Evolutionary conservation across 495 filamentous ascomycete genomes (phyloP).

Genomic region (Amphirosellinia nigrospora): DNA sequence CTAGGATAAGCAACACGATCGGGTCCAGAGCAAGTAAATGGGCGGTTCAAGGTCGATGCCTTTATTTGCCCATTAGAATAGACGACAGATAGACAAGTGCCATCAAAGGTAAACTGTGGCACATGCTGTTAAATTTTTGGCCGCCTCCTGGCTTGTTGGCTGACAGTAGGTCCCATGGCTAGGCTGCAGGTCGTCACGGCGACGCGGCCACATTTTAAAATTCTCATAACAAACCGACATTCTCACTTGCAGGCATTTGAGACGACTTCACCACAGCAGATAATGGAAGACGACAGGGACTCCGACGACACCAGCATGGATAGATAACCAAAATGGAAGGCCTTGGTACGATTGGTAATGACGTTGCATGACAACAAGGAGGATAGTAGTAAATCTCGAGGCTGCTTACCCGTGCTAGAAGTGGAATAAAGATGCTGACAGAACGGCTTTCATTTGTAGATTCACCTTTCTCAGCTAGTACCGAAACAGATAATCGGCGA

Average conservation of each 20-base stretch:
- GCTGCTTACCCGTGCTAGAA: conserved; percentile 21
- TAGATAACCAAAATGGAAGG: background rate
- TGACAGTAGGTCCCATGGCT: background rate
- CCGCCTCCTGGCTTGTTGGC: background rate
- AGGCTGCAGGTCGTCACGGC: conserved; percentile 19
- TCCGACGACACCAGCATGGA: background rate
- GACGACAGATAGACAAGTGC: background rate
- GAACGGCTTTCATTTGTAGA: background rate
- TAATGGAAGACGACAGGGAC: background rate
- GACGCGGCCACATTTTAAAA: conserved; percentile 26
- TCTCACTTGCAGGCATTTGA: conserved; percentile 26
- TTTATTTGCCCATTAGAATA: background rate
- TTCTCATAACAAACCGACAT: conserved; percentile 17
- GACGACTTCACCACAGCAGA: conserved; percentile 14
- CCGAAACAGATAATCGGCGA: conserved; percentile 5
- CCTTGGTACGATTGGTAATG: background rate
- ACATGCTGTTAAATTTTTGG: background rate
- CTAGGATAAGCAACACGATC: conserved; percentile 13
- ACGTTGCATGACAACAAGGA: conserved; percentile 7
- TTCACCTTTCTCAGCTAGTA: background rate
- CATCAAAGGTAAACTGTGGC: background rate
- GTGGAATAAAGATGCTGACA: conserved; percentile 5
- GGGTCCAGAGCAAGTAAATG: background rate
- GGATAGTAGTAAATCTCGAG: background rate
- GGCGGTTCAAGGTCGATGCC: background rate